Evolutionary conservation across 129 eudicot species (phyloP).

Genomic region (Ambrosia trifida): DNA sequence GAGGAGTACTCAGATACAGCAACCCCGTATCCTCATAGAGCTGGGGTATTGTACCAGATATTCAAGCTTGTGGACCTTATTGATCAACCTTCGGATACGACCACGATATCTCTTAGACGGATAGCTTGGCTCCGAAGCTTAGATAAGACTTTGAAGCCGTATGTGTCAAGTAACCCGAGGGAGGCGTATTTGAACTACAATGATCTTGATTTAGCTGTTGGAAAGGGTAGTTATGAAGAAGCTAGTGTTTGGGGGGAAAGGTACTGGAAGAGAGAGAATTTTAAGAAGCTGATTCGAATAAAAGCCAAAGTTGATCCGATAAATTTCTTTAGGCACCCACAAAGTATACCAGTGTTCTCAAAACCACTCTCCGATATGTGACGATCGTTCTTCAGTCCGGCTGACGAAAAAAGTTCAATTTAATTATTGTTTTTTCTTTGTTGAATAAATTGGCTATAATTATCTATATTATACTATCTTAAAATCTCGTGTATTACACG

Average conservation of each 20-base stretch:
- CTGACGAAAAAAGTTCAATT: too few species aligned
- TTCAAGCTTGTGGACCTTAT: neutral
- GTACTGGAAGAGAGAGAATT: slow-evolving; percentile 25
- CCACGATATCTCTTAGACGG: neutral
- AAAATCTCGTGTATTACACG: too few species aligned
- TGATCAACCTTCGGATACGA: neutral
- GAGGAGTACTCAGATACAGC: slow-evolving; percentile 14
- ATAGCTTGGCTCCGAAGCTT: slow-evolving; percentile 20
- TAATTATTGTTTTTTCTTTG: too few species aligned
- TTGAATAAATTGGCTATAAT: too few species aligned
- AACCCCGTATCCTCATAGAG: neutral
- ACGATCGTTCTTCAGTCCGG: neutral
- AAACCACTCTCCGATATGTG: neutral
- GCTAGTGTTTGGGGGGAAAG: neutral
- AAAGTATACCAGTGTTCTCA: slow-evolving; percentile 31
- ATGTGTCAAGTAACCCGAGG: slow-evolving; percentile 30
- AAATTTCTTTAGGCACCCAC: slow-evolving; percentile 30
- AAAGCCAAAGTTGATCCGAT: slow-evolving; percentile 26
- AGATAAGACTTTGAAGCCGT: slow-evolving; percentile 18
- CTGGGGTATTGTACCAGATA: neutral
- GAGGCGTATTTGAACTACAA: slow-evolving; percentile 28
- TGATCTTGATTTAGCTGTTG: slow-evolving; percentile 37
- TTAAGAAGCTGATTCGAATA: slow-evolving; percentile 28
- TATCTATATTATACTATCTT: too few species aligned
- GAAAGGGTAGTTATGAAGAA: slow-evolving; percentile 1